Evolutionary conservation across 2,329 filamentous ascomycete species (phyloP).

Genomic region (Aschersonia sp.): DNA sequence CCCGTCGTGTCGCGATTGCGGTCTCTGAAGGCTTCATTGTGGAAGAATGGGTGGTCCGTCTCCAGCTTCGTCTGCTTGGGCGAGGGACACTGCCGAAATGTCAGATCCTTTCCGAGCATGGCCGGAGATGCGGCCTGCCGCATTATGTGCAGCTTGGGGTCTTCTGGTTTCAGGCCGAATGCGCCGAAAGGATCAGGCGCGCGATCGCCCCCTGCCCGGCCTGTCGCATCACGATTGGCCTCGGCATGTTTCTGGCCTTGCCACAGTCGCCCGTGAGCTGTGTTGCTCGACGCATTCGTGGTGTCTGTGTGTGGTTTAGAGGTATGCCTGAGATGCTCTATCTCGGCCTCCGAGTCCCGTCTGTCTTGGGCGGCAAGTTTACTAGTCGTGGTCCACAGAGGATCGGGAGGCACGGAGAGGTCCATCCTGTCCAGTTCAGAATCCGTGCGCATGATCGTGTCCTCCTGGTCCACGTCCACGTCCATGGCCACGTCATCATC

Average conservation of each 20-base stretch:
- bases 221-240: neutral
- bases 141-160: conserved; percentile 27
- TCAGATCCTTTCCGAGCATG: conserved; percentile 73
- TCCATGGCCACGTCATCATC: conserved; percentile 14
- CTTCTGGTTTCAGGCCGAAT: conserved; percentile 21
- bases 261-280: neutral
- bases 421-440: conserved; percentile 30
- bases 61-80: conserved; percentile 77
- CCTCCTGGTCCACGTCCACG: conserved; percentile 8
- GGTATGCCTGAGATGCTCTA: conserved; percentile 9
- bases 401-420: conserved; percentile 21
- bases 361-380: conserved; percentile 13
- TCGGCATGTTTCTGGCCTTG: conserved; percentile 5
- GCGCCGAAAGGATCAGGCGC: conserved; percentile 23
- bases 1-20: conserved; percentile 40
- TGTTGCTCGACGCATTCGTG: neutral
- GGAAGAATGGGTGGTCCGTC: conserved; percentile 50
- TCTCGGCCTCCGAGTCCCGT: conserved; percentile 12
- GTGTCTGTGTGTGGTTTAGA: conserved; percentile 6
- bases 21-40: conserved; percentile 28
- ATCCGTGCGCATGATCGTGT: conserved; percentile 18
- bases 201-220: conserved; percentile 1
- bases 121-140: conserved; percentile 53
- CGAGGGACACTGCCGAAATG: conserved; percentile 68
- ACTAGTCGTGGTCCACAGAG: conserved; percentile 25